Evolutionary conservation across 2,329 filamentous ascomycete genomes (phyloP).

Genomic region (Penicillium glabrum): DNA sequence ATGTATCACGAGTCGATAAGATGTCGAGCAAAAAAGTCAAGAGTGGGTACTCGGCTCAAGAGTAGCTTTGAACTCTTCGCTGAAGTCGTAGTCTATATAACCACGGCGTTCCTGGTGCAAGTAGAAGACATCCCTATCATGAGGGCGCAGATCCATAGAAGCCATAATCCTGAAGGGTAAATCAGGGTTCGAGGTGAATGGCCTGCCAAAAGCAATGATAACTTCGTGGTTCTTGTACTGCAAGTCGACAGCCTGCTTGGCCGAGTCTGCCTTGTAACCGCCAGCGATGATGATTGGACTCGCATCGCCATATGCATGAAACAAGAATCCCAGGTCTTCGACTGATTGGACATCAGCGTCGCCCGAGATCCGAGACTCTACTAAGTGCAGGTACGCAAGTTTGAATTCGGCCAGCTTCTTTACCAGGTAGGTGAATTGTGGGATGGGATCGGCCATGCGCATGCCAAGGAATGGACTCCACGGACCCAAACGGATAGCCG

Average conservation of each 20-base stretch:
- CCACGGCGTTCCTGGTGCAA: slow-evolving; percentile 34
- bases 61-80: slow-evolving; percentile 25
- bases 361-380: no score
- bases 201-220: slow-evolving; percentile 43
- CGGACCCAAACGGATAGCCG: slow-evolving; percentile 48
- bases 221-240: slow-evolving; percentile 31
- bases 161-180: slow-evolving; percentile 43
- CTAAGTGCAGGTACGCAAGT: slow-evolving; percentile 59
- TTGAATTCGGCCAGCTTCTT: slow-evolving; percentile 51
- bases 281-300: slow-evolving; percentile 54
- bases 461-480: slow-evolving; percentile 47
- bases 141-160: slow-evolving; percentile 37
- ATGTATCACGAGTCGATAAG: no score
- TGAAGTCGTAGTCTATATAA: slow-evolving; percentile 41
- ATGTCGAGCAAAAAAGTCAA: no score
- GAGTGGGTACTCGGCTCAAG: not conserved
- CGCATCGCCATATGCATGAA: slow-evolving; percentile 42
- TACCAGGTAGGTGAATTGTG: slow-evolving; percentile 63
- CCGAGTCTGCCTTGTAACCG: slow-evolving; percentile 45
- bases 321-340: slow-evolving; percentile 20
- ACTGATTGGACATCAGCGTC: no score
- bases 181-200: slow-evolving; percentile 49
- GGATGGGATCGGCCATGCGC: slow-evolving; percentile 61
- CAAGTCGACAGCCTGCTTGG: slow-evolving; percentile 37
- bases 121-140: slow-evolving; percentile 46